Conservation (phyloP, 2,329 filamentous ascomycete species). For the Chaetomium sp. region DNA sequence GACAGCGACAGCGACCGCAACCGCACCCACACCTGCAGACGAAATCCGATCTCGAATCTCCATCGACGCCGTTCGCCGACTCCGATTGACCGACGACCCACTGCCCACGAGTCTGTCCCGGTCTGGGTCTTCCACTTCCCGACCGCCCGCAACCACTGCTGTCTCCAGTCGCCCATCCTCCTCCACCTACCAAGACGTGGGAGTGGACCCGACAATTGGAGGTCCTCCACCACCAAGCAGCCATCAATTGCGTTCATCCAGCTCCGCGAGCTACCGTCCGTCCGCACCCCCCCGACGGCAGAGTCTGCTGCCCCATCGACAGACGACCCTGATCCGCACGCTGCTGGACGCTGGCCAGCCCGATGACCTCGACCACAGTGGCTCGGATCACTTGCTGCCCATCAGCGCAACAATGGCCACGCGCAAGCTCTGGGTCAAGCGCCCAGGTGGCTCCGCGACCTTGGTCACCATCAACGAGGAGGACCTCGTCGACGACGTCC, state of each 20-base stretch:
- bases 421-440: slow-evolving; percentile 91
- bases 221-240: background rate
- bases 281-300: slow-evolving; percentile 33
- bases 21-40: background rate
- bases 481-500: slow-evolving; percentile 88
- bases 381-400: slow-evolving; percentile 24
- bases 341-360: slow-evolving; percentile 43
- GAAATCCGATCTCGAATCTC: slow-evolving; percentile 4
- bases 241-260: slow-evolving; percentile 20
- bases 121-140: background rate
- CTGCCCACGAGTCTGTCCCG: slow-evolving; percentile 9
- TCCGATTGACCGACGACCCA: slow-evolving; percentile 9
- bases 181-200: background rate
- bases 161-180: background rate
- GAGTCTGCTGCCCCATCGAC: slow-evolving; percentile 40
- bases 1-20: background rate
- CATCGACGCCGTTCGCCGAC: slow-evolving; percentile 11
- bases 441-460: slow-evolving; percentile 78
- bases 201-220: background rate
- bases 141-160: background rate
- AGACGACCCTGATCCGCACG: slow-evolving; percentile 44
- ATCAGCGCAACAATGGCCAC: slow-evolving; percentile 50
- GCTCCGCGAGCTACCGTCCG: slow-evolving; percentile 24
- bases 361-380: slow-evolving; percentile 34
- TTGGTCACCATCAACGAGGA: slow-evolving; percentile 79